phyloP scores from a whole-genome alignment of 805 yeast species.

The Cyberlindnera xylosilytica region DNA sequence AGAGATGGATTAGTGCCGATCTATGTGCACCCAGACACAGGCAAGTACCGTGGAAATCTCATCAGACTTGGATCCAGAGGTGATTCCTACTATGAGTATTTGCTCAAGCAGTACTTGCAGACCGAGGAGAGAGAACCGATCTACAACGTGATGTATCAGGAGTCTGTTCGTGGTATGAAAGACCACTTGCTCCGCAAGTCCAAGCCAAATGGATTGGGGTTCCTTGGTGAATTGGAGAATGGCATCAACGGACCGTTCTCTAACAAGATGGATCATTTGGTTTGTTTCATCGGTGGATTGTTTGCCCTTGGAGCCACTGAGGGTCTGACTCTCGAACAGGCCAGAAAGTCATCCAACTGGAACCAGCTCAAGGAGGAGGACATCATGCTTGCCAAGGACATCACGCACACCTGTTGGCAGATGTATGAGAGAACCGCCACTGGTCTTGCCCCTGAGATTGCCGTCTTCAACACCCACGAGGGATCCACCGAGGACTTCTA shows the following conservation, averaged over 20 bases:
- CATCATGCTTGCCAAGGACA: constrained; percentile 64
- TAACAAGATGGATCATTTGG: constrained; percentile 87
- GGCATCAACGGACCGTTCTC: constrained; percentile 64
- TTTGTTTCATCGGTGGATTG: constrained; percentile 87
- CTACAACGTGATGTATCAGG: constrained; percentile 73
- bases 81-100: constrained; percentile 88
- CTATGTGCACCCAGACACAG: constrained; percentile 70
- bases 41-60: constrained; percentile 56
- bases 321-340: constrained; percentile 57
- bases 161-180: constrained; percentile 74
- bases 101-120: constrained; percentile 80
- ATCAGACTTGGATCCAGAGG: constrained; percentile 90
- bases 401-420: constrained; percentile 77
- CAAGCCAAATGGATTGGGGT: constrained; percentile 58
- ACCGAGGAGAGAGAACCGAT: constrained; percentile 58
- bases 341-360: constrained; percentile 58
- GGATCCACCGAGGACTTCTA: constrained; percentile 50
- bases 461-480: constrained; percentile 64
- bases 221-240: constrained; percentile 70
- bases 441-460: constrained; percentile 88
- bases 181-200: constrained; percentile 60
- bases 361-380: constrained; percentile 55
- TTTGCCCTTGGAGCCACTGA: constrained; percentile 87
- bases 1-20: constrained; percentile 81
- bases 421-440: constrained; percentile 74